These are phyloP conservation scores for Musa acuminata DNA, from an alignment of 176 grass and related monocot species.

Conservation along the genomic window DNA sequence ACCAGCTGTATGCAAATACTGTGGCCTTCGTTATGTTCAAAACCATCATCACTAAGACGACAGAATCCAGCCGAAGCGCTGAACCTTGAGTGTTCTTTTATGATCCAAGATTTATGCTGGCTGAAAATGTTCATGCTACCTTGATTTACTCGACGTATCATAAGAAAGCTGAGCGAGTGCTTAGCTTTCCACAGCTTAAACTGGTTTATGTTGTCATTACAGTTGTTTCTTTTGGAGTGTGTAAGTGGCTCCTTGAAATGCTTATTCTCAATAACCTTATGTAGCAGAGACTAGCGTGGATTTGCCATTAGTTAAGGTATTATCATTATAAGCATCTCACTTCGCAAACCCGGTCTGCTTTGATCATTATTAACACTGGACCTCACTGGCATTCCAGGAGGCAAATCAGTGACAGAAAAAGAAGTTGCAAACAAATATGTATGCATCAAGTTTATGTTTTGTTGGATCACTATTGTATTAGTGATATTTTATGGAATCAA, in stretches of 20 bases:
- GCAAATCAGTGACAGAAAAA: no score
- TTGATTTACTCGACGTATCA: no score
- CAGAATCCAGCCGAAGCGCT: not conserved
- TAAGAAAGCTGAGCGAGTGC: not conserved
- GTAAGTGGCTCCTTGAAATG: not conserved
- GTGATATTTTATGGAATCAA: no score
- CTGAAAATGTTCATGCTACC: no score
- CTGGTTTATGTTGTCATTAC: not conserved
- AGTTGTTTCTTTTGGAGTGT: not conserved
- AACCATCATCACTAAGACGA: slow-evolving; percentile 45
- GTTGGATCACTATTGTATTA: no score
- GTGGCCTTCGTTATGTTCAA: slow-evolving; percentile 85
- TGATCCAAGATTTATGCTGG: not conserved
- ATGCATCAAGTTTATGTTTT: no score
- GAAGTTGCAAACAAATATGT: no score
- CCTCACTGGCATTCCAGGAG: no score
- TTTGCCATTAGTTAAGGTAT: not conserved
- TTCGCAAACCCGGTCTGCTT: not conserved
- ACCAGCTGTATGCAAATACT: slow-evolving; percentile 94
- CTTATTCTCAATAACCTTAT: not conserved
- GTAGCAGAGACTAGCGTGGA: not conserved
- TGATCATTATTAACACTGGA: not conserved
- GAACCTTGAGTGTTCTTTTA: not conserved
- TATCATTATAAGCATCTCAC: not conserved
- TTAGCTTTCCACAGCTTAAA: not conserved